Evolutionary conservation across 805 yeast species (phyloP).

Genomic region (Yamadazyma sp.): DNA sequence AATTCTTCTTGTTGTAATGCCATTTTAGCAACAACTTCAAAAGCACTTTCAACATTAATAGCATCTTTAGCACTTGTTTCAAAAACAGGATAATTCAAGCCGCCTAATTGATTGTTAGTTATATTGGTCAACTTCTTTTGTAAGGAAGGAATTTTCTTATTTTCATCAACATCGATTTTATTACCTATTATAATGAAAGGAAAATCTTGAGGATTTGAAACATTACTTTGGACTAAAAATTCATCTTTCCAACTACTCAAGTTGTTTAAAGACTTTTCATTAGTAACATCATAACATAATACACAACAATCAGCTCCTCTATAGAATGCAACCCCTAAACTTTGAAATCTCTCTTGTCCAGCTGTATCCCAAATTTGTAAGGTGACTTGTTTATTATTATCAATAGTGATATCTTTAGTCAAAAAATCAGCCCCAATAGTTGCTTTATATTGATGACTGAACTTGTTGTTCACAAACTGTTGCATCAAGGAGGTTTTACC

Average conservation of each 20-base stretch:
- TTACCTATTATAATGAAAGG: slow-evolving; percentile 95
- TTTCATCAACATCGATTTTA: slow-evolving; percentile 91
- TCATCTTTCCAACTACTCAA: slow-evolving; percentile 93
- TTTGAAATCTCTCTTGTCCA: slow-evolving; percentile 97
- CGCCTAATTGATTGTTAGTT: slow-evolving; percentile 51
- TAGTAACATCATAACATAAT: slow-evolving; percentile 91
- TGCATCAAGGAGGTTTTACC: slow-evolving; percentile 98
- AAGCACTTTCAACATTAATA: slow-evolving; percentile 91
- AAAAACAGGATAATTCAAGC: slow-evolving; percentile 74
- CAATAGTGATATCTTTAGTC: slow-evolving; percentile 85
- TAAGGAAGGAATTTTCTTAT: slow-evolving; percentile 66
- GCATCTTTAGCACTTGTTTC: slow-evolving; percentile 98
- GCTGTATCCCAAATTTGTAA: slow-evolving; percentile 98
- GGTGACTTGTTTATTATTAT: slow-evolving; percentile 70
- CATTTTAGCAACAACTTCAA: slow-evolving; percentile 92
- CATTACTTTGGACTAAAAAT: slow-evolving; percentile 89
- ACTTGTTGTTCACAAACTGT: slow-evolving; percentile 92
- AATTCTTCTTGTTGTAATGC: slow-evolving; percentile 95
- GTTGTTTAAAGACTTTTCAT: slow-evolving; percentile 87
- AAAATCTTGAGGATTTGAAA: slow-evolving; percentile 89
- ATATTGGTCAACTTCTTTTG: slow-evolving; percentile 50
- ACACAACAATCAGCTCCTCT: slow-evolving; percentile 99
- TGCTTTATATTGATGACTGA: slow-evolving; percentile 93
- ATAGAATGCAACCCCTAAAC: slow-evolving; percentile 94
- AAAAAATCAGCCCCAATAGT: slow-evolving; percentile 97